phyloP scores from a whole-genome alignment of 2,329 filamentous ascomycete species.

The Dactylella cylindrospora region DNA sequence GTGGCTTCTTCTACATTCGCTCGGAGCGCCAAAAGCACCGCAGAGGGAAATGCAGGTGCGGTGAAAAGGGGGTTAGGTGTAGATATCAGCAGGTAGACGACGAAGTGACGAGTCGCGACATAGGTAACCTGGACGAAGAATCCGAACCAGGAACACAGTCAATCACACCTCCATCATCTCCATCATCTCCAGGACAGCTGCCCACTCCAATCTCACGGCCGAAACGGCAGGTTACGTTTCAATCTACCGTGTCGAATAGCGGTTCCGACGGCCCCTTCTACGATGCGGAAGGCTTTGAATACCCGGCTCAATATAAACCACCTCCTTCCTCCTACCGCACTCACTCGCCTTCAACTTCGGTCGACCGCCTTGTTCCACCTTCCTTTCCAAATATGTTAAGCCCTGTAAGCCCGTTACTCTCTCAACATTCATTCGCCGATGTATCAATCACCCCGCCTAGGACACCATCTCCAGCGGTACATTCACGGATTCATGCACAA shows the following conservation, averaged over 20 bases:
- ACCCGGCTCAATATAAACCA: constrained; percentile 34
- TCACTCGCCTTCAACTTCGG: constrained; percentile 28
- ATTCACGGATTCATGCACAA: constrained; percentile 16
- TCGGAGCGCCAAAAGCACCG: constrained; percentile 15
- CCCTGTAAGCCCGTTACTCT: constrained; percentile 18
- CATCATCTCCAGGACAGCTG: constrained; percentile 17
- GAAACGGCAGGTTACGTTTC: not conserved
- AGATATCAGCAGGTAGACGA: constrained; percentile 22
- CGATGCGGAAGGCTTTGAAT: constrained; percentile 40
- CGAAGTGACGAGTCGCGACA: too few species aligned
- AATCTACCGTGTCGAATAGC: constrained; percentile 18
- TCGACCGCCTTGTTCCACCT: constrained; percentile 24
- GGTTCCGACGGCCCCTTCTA: constrained; percentile 28
- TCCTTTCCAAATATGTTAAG: constrained; percentile 31
- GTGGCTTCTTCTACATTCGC: constrained; percentile 22
- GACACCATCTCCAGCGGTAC: constrained; percentile 22
- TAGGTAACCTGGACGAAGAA: constrained; percentile 5
- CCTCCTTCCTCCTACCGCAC: constrained; percentile 38
- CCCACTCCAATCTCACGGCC: constrained; percentile 1
- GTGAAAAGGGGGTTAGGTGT: constrained; percentile 30
- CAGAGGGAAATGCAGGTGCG: constrained; percentile 25
- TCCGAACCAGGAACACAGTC: not conserved
- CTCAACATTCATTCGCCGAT: constrained; percentile 16
- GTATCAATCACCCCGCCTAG: constrained; percentile 30
- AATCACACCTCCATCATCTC: constrained; percentile 26